Conservation (phyloP, 2,329 filamentous ascomycete genomes). For the Epichloe elymi region DNA sequence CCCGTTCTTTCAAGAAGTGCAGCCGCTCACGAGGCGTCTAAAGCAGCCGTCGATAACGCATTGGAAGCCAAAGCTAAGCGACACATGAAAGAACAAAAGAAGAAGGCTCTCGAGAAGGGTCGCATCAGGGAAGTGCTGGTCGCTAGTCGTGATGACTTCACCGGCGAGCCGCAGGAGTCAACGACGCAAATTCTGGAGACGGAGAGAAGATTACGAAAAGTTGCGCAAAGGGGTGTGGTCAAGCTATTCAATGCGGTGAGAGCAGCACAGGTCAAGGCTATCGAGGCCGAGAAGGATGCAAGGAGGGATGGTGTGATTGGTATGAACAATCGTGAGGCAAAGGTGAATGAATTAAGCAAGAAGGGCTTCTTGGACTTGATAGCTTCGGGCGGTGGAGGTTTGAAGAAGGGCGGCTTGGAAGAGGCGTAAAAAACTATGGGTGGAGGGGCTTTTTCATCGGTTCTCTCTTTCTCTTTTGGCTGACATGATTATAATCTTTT, state of each 20-base stretch:
- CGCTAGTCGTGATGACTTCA: constrained; percentile 40
- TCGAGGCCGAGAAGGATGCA: constrained; percentile 58
- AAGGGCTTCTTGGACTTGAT: constrained; percentile 93
- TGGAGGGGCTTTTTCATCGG: neutral
- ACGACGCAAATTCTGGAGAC: constrained; percentile 48
- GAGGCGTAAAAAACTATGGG: constrained; percentile 26
- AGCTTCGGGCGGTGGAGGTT: constrained; percentile 44
- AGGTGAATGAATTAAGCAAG: constrained; percentile 90
- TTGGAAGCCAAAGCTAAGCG: constrained; percentile 71
- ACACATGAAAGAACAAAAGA: constrained; percentile 70
- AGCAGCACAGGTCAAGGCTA: constrained; percentile 79
- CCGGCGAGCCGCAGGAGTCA: constrained; percentile 29
- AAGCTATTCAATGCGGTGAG: constrained; percentile 94
- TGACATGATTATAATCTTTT: no score
- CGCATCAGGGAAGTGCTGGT: constrained; percentile 75
- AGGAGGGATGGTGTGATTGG: constrained; percentile 66
- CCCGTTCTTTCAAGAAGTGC: constrained; percentile 82
- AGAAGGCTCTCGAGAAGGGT: constrained; percentile 68
- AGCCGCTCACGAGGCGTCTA: constrained; percentile 57
- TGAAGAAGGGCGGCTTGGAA: constrained; percentile 46
- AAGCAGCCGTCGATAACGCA: constrained; percentile 59
- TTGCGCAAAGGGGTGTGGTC: constrained; percentile 84
- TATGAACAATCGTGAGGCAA: constrained; percentile 68
- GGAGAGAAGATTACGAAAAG: constrained; percentile 73
- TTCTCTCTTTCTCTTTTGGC: neutral